Conservation (phyloP, 1,284 basidiomycete species). For the Papiliotrema laurentii region DNA sequence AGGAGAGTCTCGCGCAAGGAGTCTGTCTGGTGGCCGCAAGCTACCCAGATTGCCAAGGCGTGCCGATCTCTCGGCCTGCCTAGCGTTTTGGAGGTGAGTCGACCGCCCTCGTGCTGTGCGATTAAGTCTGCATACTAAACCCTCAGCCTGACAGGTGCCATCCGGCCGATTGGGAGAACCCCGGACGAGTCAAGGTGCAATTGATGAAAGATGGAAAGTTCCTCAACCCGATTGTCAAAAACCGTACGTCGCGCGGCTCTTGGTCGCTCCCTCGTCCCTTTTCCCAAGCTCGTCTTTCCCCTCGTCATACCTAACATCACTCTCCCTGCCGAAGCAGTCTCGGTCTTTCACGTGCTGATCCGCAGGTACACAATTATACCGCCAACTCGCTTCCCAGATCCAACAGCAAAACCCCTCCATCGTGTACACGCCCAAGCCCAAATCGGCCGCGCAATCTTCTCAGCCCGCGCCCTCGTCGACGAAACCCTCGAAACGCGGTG, state of each 20-base stretch:
- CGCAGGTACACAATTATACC: constrained; percentile 76
- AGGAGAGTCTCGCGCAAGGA: constrained; percentile 74
- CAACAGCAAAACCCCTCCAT: constrained; percentile 67
- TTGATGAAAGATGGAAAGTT: constrained; percentile 76
- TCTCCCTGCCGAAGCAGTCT: too few species aligned
- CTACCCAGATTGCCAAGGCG: constrained; percentile 84
- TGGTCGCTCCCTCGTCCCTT: constrained; percentile 1
- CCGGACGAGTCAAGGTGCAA: constrained; percentile 84
- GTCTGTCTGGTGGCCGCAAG: constrained; percentile 89
- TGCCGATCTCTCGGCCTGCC: constrained; percentile 69
- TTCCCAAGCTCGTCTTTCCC: too few species aligned
- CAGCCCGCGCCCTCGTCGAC: too few species aligned
- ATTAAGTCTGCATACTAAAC: neutral
- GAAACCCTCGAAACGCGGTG: too few species aligned
- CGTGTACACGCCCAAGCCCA: constrained; percentile 54
- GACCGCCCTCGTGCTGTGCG: neutral
- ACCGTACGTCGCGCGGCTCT: constrained; percentile 57
- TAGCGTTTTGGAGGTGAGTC: constrained; percentile 71
- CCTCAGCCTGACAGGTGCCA: constrained; percentile 66
- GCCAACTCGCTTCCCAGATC: constrained; percentile 68
- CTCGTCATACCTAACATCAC: too few species aligned
- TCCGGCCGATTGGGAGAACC: constrained; percentile 95
- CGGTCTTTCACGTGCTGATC: neutral
- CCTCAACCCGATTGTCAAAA: constrained; percentile 67
- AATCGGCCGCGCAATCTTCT: constrained; percentile 7